Evolutionary conservation across 768 basidiomycete species (phyloP).

Genomic region (Pisolithus albus): DNA sequence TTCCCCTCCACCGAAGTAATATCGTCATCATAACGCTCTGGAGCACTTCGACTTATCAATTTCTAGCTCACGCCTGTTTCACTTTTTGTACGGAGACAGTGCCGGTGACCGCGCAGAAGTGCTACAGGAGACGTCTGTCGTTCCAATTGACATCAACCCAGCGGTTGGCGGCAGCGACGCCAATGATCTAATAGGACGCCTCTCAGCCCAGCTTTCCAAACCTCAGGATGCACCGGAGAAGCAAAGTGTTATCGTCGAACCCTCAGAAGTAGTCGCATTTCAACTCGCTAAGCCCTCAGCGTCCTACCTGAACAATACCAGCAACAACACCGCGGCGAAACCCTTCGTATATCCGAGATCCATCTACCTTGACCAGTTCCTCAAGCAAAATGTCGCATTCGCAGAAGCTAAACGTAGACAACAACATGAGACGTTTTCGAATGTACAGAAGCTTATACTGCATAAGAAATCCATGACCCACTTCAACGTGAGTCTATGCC

Average conservation of each 20-base stretch:
- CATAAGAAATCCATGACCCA: slow-evolving; percentile 43
- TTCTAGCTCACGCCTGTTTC: slow-evolving; percentile 38
- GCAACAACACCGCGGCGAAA: slow-evolving; percentile 19
- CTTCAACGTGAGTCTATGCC: slow-evolving; percentile 44
- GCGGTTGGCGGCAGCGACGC: slow-evolving; percentile 26
- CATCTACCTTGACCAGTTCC: slow-evolving; percentile 68
- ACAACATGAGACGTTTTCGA: slow-evolving; percentile 36
- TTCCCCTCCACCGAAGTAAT: slow-evolving; percentile 27
- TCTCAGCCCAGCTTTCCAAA: slow-evolving; percentile 29
- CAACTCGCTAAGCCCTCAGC: slow-evolving; percentile 32
- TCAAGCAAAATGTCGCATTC: slow-evolving; percentile 48
- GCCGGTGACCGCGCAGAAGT: slow-evolving; percentile 27
- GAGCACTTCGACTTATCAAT: background rate
- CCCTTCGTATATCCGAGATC: slow-evolving; percentile 55
- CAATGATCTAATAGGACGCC: slow-evolving; percentile 54
- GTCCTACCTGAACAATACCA: slow-evolving; percentile 12
- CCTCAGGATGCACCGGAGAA: slow-evolving; percentile 21
- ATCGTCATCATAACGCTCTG: background rate
- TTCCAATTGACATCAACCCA: slow-evolving; percentile 43
- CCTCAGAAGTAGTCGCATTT: slow-evolving; percentile 61
- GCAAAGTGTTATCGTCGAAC: slow-evolving; percentile 54
- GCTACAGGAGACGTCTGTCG: slow-evolving; percentile 38
- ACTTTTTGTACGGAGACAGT: slow-evolving; percentile 49
- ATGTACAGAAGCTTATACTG: slow-evolving; percentile 41
- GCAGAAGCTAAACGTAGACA: slow-evolving; percentile 30